A percentile compares a stretch with the other conserved stretches of the same genome.
Evolutionary conservation across 2,329 filamentous ascomycete species (phyloP).

Genomic region (Aureobasidium melanogenum): DNA sequence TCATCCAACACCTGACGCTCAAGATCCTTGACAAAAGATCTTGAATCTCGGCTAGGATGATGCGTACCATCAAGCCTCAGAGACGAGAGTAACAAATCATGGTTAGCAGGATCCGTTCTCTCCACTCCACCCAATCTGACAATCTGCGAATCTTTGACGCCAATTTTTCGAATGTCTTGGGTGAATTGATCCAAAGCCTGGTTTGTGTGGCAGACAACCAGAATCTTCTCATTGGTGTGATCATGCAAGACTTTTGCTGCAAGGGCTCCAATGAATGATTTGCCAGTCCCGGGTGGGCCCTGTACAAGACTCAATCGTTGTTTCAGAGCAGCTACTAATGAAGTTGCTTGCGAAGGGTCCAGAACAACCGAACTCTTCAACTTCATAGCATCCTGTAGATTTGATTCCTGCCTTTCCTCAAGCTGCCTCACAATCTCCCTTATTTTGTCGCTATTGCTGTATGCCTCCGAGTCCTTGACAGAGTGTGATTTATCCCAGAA

Average conservation of each 20-base stretch:
- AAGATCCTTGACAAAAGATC: background rate
- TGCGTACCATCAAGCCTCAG: background rate
- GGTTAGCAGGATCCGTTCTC: background rate
- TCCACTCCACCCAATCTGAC: background rate
- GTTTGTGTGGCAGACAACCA: conserved; percentile 43
- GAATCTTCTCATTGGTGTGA: conserved; percentile 28
- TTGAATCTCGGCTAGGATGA: background rate
- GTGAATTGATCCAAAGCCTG: conserved; percentile 50
- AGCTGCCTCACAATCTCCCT: background rate
- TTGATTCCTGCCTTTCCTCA: conserved; percentile 9
- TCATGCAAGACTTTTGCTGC: conserved; percentile 48
- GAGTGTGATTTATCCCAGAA: conserved; percentile 23
- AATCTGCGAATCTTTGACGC: background rate
- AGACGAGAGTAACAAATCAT: background rate
- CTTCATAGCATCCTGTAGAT: conserved; percentile 23
- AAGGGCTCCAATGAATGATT: conserved; percentile 41
- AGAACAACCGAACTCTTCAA: conserved; percentile 36
- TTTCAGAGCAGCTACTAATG: conserved; percentile 45
- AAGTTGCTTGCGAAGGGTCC: conserved; percentile 41
- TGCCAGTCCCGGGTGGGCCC: conserved; percentile 60
- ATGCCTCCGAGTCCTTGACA: conserved; percentile 13
- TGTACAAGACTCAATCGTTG: conserved; percentile 54
- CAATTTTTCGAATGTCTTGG: conserved; percentile 39
- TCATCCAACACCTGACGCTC: background rate
- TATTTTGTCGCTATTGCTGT: background rate